Evolutionary conservation across 257 asterid species (phyloP).

Genomic region (Craterostigma plantagineum): DNA sequence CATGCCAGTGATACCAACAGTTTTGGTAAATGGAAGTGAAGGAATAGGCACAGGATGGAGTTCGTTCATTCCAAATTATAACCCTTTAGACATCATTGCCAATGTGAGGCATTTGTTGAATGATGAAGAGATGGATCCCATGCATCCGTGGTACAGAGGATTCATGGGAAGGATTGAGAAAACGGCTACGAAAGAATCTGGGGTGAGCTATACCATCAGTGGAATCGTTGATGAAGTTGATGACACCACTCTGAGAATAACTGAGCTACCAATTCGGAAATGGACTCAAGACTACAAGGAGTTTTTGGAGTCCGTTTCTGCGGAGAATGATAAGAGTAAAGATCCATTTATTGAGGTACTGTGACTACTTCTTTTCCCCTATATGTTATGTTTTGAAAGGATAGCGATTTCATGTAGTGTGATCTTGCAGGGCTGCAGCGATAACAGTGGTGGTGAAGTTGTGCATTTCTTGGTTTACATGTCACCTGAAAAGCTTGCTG

Average conservation of each 20-base stretch:
- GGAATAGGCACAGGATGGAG: conserved; percentile 99
- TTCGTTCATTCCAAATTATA: conserved; percentile 68
- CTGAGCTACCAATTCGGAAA: conserved; percentile 75
- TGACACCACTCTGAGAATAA: conserved; percentile 47
- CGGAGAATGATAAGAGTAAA: conserved; percentile 48
- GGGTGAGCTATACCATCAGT: conserved; percentile 37
- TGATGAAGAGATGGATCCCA: conserved; percentile 54
- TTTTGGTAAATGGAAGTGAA: conserved; percentile 96
- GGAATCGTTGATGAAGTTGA: conserved; percentile 64
- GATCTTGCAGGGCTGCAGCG: conserved; percentile 38
- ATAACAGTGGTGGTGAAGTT: conserved; percentile 46
- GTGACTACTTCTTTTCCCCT: neutral
- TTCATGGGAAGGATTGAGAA: conserved; percentile 65
- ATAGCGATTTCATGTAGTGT: conserved; percentile 4
- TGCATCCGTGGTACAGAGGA: conserved; percentile 95
- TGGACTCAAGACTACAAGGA: conserved; percentile 97
- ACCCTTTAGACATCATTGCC: conserved; percentile 64
- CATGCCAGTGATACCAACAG: conserved; percentile 70
- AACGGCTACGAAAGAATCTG: conserved; percentile 48
- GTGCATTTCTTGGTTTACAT: conserved; percentile 44
- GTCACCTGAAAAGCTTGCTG: conserved; percentile 36
- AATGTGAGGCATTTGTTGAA: conserved; percentile 58
- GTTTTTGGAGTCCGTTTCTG: conserved; percentile 59
- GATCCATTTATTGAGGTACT: conserved; percentile 77
- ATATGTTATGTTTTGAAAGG: neutral